phyloP scores from a whole-genome alignment of 257 asterid genomes.

The Marsdenia floribunda region DNA sequence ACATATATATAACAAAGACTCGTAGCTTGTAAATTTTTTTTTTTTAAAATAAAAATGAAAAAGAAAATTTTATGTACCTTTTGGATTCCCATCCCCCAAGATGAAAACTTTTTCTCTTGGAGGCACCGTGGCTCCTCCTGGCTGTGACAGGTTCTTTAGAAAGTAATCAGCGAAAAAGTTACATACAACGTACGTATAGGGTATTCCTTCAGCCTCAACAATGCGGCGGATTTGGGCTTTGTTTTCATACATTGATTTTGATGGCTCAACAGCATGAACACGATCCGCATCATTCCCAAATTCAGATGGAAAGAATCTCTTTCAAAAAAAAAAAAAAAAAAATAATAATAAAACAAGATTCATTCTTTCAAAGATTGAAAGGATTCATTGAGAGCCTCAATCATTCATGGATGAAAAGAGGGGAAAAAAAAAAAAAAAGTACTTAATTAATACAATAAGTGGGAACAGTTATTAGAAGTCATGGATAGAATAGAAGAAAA shows the following conservation, averaged over 20 bases:
- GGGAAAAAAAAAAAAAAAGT: too few relatives aligned
- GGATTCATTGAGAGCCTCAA: background rate
- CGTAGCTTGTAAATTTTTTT: too few relatives aligned
- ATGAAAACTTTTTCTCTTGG: conserved; percentile 20
- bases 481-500: background rate
- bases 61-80: conserved; percentile 11
- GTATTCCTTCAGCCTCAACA: conserved; percentile 51
- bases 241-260: conserved; percentile 28
- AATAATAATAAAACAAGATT: too few relatives aligned
- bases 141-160: conserved; percentile 34
- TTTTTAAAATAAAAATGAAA: too few relatives aligned
- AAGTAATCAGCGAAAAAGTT: conserved; percentile 39
- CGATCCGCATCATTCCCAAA: conserved; percentile 54
- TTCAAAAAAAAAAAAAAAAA: background rate
- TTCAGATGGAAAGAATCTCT: conserved; percentile 58
- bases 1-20: too few relatives aligned
- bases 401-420: background rate
- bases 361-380: too few relatives aligned
- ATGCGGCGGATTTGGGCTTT: conserved; percentile 42
- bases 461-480: background rate
- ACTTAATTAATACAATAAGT: too few relatives aligned
- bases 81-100: conserved; percentile 26
- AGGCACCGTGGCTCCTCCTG: conserved; percentile 19
- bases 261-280: conserved; percentile 47
- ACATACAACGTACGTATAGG: conserved; percentile 44